phyloP scores from a whole-genome alignment of 352 stramenopile genomes.

The Phytophthora crassamura region DNA sequence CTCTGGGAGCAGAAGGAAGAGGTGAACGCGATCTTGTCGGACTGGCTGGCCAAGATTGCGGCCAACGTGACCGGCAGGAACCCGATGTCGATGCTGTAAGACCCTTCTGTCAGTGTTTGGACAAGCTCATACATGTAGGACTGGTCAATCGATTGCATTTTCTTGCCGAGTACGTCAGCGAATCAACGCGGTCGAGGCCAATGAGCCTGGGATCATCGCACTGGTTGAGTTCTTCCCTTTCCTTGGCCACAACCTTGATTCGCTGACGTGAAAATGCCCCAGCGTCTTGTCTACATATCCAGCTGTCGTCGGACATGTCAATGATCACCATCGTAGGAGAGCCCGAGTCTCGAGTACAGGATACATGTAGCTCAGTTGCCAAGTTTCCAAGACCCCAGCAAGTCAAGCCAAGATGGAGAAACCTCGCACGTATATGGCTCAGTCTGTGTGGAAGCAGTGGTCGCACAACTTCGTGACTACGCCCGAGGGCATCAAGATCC shows the following conservation, averaged over 20 bases:
- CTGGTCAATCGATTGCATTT: slow-evolving; percentile 39
- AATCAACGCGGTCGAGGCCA: slow-evolving; percentile 22
- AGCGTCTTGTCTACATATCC: slow-evolving; percentile 23
- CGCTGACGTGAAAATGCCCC: slow-evolving; percentile 27
- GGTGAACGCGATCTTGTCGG: slow-evolving; percentile 48
- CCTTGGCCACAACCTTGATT: slow-evolving; percentile 12
- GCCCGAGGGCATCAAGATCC: slow-evolving; percentile 43
- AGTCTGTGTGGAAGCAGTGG: slow-evolving; percentile 42
- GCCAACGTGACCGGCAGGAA: background rate
- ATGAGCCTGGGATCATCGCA: background rate
- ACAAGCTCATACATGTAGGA: slow-evolving; percentile 13
- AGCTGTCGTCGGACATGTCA: slow-evolving; percentile 9
- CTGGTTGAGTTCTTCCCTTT: slow-evolving; percentile 9
- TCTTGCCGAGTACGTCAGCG: slow-evolving; percentile 27
- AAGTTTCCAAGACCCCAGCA: slow-evolving; percentile 26
- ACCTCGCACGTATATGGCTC: slow-evolving; percentile 21
- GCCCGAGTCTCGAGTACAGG: slow-evolving; percentile 1
- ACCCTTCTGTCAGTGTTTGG: slow-evolving; percentile 15
- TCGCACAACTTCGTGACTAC: slow-evolving; percentile 42
- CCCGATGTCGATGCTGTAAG: slow-evolving; percentile 22
- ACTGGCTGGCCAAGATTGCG: slow-evolving; percentile 37
- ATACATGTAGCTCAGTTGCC: slow-evolving; percentile 16
- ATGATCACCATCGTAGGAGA: slow-evolving; percentile 24
- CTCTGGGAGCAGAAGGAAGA: slow-evolving; percentile 52
- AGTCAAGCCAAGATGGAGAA: slow-evolving; percentile 26